Conservation (phyloP, 176 grass and related monocot genomes). For the Guadua angustifolia region DNA sequence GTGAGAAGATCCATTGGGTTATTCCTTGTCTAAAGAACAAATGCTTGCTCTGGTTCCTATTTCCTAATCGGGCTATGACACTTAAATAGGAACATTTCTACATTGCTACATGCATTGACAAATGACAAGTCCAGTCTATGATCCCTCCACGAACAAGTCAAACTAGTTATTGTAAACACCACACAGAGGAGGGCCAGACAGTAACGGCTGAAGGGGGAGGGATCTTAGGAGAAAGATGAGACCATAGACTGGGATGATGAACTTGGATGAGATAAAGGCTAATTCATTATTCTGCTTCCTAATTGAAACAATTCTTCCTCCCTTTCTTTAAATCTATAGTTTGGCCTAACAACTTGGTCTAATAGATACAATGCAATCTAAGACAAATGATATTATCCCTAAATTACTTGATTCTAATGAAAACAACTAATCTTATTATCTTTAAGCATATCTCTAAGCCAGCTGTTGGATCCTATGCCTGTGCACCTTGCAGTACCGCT, state of each 20-base stretch:
- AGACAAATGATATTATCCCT: not conserved
- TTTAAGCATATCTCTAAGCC: not conserved
- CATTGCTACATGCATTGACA: slow-evolving; percentile 9
- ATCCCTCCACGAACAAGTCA: slow-evolving; percentile 10
- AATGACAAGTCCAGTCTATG: slow-evolving; percentile 13
- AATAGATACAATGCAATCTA: not conserved
- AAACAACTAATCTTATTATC: too few relatives aligned
- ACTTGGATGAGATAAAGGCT: not conserved
- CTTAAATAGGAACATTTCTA: slow-evolving; percentile 4
- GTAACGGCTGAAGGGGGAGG: not conserved
- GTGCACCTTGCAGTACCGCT: not conserved
- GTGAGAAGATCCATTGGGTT: slow-evolving; percentile 2
- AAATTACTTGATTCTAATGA: too few relatives aligned
- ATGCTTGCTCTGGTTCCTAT: not conserved
- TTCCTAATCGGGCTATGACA: not conserved
- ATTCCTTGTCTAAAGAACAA: slow-evolving; percentile 11
- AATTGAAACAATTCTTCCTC: too few relatives aligned
- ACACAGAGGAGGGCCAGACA: not conserved
- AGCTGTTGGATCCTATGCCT: not conserved
- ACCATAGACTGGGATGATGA: not conserved
- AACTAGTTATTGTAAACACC: slow-evolving; percentile 7
- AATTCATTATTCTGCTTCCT: not conserved
- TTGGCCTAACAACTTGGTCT: not conserved
- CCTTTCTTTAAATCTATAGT: too few relatives aligned
- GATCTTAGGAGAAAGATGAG: not conserved